A percentile compares a stretch with the other conserved stretches of the same genome.
phyloP scores from a whole-genome alignment of 208 protist species.

The Acanthamoeba culbertsoni region DNA sequence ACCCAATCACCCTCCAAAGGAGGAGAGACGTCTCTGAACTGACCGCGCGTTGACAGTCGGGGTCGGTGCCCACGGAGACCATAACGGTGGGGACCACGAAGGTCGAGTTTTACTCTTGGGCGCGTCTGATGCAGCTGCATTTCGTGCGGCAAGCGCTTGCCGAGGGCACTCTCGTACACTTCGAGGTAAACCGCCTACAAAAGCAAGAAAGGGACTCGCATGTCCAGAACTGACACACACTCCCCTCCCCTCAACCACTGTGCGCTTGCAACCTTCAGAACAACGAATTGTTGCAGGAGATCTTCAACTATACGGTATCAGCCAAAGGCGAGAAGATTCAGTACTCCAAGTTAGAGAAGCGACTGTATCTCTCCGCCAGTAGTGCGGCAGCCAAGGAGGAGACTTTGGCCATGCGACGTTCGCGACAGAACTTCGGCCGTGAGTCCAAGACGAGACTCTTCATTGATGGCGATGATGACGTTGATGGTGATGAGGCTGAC shows the following conservation, averaged over 20 bases:
- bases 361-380: constrained; percentile 11
- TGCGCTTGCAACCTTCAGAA: background rate
- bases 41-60: too few relatives aligned
- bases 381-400: constrained; percentile 28
- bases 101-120: constrained; percentile 27
- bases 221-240: background rate
- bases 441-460: constrained; percentile 38
- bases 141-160: constrained; percentile 39
- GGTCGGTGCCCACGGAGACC: constrained; percentile 7
- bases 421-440: constrained; percentile 23
- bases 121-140: constrained; percentile 5
- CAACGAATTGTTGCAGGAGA: constrained; percentile 27
- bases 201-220: background rate
- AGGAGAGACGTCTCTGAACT: too few relatives aligned
- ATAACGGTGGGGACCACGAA: constrained; percentile 26
- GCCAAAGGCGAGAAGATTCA: background rate
- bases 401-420: constrained; percentile 34
- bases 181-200: background rate
- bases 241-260: background rate
- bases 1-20: background rate
- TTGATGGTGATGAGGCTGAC: too few relatives aligned
- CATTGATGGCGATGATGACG: background rate
- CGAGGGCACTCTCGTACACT: constrained; percentile 20
- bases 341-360: constrained; percentile 48
- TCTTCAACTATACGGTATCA: background rate